Base-by-base conservation (phyloP, 176 grass and related monocot species). In the Musa troglodytarum region DNA sequence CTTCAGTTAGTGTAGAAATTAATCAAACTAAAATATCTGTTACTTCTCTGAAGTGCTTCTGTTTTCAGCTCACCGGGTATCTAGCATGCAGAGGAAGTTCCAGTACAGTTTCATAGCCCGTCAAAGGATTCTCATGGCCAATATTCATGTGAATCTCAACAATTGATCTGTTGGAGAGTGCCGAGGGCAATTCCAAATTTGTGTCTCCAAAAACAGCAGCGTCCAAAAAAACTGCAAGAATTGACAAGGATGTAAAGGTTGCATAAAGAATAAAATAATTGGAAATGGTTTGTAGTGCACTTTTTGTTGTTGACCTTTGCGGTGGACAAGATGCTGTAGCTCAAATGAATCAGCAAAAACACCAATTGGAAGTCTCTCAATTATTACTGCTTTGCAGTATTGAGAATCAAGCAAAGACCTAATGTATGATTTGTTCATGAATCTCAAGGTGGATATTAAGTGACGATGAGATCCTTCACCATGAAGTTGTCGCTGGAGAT, bases 321-420 rank as follows among this genome's bases (percentile, higher is more conserved):
- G 73, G 50, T 83, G 76, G 20, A 99, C 84, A 81, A 91, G 87
- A 74, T 85, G 88, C 20, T 99, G 95, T 10, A 99, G 57, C 86
- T 99, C 95, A 81, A 99, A 99, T 2, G 84, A 88, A 76, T 99
- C 88, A 57, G 88, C 90, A 79, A 99, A 99, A 2, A 99, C 88
- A 2, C 90, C 88, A 28, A 78, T 65, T 0, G 82, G 87, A 43
- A 99, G 86, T 74, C 73, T 89, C 62, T 99, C 90, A 72, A 92
- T 77, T 53, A 99, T 72, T 74, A 94, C 84, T 49, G 86, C 54
- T 87, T 86, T 71, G 80, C 82, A 86, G 52, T 87, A 64, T n/a
- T 78, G 79, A 7, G 52, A n/a, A 76, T 81, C 76, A 76, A 91
- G 86, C 15, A 81, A 79, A 63, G 71, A 59, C 74, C 81, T 21